phyloP scores from a whole-genome alignment of 108 stramenopile genomes.

The Pseudonitzschia delicatissima region DNA sequence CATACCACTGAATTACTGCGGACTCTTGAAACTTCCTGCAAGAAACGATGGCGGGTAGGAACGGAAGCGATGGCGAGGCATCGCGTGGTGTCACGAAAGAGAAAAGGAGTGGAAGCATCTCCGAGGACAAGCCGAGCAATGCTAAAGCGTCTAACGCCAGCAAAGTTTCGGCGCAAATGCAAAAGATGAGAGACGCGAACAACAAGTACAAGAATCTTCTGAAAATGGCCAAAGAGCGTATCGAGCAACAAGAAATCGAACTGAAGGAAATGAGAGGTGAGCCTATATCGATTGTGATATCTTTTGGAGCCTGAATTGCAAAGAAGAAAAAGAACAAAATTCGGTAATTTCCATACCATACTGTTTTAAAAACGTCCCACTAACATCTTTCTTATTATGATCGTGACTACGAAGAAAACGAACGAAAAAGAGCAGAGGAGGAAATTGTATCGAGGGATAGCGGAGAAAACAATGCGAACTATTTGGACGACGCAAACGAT shows the following conservation, averaged over 20 bases:
- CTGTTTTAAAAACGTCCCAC: neutral
- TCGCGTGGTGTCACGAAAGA: neutral
- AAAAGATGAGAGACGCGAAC: conserved; percentile 80
- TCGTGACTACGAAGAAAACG: neutral
- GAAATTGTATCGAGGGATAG: neutral
- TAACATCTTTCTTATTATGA: neutral
- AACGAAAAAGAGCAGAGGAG: neutral
- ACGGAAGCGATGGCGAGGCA: neutral
- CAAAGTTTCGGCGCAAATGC: conserved; percentile 49
- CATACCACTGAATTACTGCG: no score
- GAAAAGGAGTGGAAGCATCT: neutral
- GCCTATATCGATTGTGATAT: neutral
- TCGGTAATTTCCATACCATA: neutral
- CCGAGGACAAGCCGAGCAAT: neutral
- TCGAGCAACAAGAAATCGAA: conserved; percentile 79
- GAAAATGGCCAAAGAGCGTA: conserved; percentile 86
- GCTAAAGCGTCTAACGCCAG: conserved; percentile 2
- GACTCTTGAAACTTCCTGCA: no score
- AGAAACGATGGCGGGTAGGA: neutral
- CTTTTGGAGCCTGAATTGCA: neutral
- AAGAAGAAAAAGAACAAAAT: neutral
- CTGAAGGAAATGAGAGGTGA: conserved; percentile 43
- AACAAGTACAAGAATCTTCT: conserved; percentile 83
- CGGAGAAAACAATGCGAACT: neutral
- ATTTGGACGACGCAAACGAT: conserved; percentile 9